Conservation (phyloP, 176 grass and related monocot species). For the Zizania latifolia region DNA sequence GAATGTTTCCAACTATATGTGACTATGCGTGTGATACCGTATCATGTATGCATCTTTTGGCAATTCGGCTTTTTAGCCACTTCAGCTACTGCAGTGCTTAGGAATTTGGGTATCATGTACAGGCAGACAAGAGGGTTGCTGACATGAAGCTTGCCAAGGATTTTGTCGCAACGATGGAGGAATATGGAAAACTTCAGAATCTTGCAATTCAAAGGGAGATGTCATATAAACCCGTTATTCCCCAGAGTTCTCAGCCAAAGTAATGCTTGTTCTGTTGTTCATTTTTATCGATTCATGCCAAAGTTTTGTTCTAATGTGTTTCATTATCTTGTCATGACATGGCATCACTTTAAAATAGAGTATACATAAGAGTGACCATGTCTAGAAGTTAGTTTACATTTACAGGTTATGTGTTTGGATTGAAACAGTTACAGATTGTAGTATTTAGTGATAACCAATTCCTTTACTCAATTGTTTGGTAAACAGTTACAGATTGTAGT, state of each 20-base stretch:
- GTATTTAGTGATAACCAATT: too few relatives aligned
- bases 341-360: neutral
- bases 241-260: slow-evolving; percentile 54
- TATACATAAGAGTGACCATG: neutral
- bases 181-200: slow-evolving; percentile 76
- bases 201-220: slow-evolving; percentile 76
- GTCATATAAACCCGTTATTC: slow-evolving; percentile 52
- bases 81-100: neutral
- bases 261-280: slow-evolving; percentile 33
- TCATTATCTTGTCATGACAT: neutral
- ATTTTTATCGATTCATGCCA: neutral
- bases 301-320: slow-evolving; percentile 14
- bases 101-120: slow-evolving; percentile 5
- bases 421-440: too few relatives aligned
- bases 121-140: slow-evolving; percentile 74
- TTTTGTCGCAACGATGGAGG: slow-evolving; percentile 74
- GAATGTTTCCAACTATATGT: neutral
- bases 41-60: neutral
- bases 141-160: slow-evolving; percentile 97
- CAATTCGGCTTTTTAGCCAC: neutral
- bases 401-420: neutral
- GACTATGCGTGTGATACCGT: too few relatives aligned
- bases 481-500: neutral
- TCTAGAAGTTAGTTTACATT: neutral
- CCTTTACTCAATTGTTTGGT: too few relatives aligned